Percentiles rank a stretch among this genome's conserved stretches.
phyloP scores from a whole-genome alignment of 805 yeast species.

The Scheffersomyces stipitis region DNA sequence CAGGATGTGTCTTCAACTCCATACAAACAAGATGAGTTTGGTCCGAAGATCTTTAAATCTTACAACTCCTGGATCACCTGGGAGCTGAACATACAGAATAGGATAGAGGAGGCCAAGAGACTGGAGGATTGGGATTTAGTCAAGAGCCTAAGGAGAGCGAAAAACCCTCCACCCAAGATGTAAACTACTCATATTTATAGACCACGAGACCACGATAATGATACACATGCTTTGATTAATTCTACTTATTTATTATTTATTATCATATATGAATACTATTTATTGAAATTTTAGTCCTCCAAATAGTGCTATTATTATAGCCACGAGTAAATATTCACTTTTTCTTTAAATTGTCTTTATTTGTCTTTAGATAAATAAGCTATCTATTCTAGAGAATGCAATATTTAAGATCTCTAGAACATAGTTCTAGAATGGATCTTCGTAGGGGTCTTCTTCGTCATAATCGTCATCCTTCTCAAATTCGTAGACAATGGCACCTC shows the following conservation, averaged over 20 bases:
- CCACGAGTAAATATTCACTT: too few species aligned
- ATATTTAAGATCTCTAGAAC: too few species aligned
- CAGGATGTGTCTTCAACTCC: slow-evolving; percentile 2
- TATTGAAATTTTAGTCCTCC: too few species aligned
- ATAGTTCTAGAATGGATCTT: slow-evolving; percentile 93
- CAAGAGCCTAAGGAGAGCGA: not conserved
- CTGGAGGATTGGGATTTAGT: slow-evolving; percentile 5
- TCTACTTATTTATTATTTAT: too few species aligned
- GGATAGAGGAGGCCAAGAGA: slow-evolving; percentile 8
- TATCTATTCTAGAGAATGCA: too few species aligned
- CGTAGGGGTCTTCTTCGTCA: slow-evolving; percentile 97
- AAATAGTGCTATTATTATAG: too few species aligned
- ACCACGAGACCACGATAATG: too few species aligned
- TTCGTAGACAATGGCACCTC: slow-evolving; percentile 95
- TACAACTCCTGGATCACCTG: slow-evolving; percentile 20
- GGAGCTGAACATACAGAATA: slow-evolving; percentile 10
- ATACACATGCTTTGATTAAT: too few species aligned
- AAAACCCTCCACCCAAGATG: not conserved
- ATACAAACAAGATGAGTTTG: slow-evolving; percentile 10
- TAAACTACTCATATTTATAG: too few species aligned
- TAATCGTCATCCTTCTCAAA: slow-evolving; percentile 97
- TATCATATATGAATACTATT: too few species aligned
- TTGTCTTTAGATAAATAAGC: too few species aligned
- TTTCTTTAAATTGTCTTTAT: too few species aligned
- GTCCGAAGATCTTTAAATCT: slow-evolving; percentile 12